Conservation (phyloP, 805 yeast species). For the Pichia cabralensis region DNA sequence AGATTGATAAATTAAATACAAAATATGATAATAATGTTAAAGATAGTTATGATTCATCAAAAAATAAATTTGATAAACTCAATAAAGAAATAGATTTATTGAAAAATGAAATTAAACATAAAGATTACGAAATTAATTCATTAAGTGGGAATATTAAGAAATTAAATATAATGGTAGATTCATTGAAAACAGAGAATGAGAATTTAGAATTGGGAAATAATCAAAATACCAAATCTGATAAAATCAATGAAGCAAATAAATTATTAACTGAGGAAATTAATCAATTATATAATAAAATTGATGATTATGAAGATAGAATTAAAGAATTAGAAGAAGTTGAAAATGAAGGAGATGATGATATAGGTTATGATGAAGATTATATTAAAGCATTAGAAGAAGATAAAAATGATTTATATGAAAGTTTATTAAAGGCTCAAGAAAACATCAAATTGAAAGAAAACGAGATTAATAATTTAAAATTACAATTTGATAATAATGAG, state of each 20-base stretch:
- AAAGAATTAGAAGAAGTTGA: slow-evolving; percentile 4
- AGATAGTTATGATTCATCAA: neutral
- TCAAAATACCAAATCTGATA: neutral
- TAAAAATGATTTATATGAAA: slow-evolving; percentile 5
- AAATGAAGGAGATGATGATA: too few species aligned
- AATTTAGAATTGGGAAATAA: neutral
- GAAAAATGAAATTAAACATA: neutral
- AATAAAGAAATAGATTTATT: neutral
- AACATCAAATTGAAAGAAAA: neutral
- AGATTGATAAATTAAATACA: slow-evolving; percentile 1
- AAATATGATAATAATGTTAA: neutral
- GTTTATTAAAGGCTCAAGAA: slow-evolving; percentile 2
- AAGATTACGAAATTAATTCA: too few species aligned
- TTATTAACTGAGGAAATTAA: slow-evolving; percentile 7
- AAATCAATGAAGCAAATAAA: neutral
- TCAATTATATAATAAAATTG: slow-evolving; percentile 7
- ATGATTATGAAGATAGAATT: slow-evolving; percentile 8
- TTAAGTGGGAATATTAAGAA: neutral
- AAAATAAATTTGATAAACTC: neutral
- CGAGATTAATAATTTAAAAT: slow-evolving; percentile 2
- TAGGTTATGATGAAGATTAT: slow-evolving; percentile 22
- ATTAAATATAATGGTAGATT: neutral
- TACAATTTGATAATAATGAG: neutral
- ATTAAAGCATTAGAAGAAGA: slow-evolving; percentile 23
- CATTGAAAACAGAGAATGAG: neutral